These are phyloP conservation scores for Phlebopus sp. DNA, from an alignment of 1,284 basidiomycete species.

Conservation along the genomic window DNA sequence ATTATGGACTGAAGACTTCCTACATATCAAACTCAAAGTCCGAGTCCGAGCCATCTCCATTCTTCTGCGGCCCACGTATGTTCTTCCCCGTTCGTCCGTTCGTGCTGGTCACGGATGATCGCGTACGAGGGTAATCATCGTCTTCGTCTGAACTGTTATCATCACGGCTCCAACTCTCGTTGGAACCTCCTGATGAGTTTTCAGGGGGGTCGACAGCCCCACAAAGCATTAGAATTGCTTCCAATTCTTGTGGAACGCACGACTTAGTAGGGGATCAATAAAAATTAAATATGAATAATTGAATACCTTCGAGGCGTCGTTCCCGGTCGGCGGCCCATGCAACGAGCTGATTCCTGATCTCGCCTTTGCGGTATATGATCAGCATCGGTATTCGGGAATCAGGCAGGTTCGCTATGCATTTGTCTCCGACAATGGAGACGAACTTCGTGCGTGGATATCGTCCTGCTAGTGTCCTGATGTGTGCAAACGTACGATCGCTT, in stretches of 20 bases:
- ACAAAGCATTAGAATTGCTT: constrained; percentile 60
- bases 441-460: constrained; percentile 93
- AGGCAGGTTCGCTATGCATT: constrained; percentile 95
- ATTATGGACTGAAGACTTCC: constrained; percentile 4
- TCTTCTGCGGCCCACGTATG: constrained; percentile 45
- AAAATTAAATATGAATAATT: background rate
- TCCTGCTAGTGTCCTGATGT: constrained; percentile 73
- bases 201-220: constrained; percentile 58
- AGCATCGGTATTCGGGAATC: constrained; percentile 91
- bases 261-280: constrained; percentile 7
- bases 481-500: constrained; percentile 73
- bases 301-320: constrained; percentile 73
- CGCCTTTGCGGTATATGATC: constrained; percentile 89
- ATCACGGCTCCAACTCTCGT: constrained; percentile 31
- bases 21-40: constrained; percentile 74
- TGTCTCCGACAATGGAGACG: constrained; percentile 91
- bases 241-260: constrained; percentile 52
- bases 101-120: constrained; percentile 54
- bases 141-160: constrained; percentile 38
- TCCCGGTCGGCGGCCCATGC: constrained; percentile 81
- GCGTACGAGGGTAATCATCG: constrained; percentile 47
- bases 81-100: constrained; percentile 57
- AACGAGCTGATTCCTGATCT: constrained; percentile 83
- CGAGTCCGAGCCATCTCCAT: constrained; percentile 59
- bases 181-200: constrained; percentile 28